These are phyloP conservation scores for Lactarius pseudohatsudake DNA, from an alignment of 768 basidiomycete species.

Conservation along the genomic window DNA sequence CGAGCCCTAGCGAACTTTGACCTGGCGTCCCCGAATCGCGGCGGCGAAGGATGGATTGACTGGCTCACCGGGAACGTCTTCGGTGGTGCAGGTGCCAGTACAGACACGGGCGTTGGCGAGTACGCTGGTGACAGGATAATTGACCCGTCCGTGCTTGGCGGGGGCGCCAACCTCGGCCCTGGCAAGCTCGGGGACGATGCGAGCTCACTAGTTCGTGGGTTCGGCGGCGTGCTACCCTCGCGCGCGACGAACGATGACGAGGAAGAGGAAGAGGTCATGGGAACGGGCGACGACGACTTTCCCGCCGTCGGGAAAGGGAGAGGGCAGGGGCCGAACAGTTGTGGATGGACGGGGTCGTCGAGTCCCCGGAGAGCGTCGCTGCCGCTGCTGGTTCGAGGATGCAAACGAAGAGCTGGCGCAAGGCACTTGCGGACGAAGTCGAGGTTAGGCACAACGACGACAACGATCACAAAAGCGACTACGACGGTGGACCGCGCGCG, in stretches of 20 bases:
- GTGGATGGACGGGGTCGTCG: background rate
- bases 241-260: background rate
- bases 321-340: background rate
- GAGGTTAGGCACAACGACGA: too few species aligned
- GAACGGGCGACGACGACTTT: background rate
- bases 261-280: background rate
- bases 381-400: too few species aligned
- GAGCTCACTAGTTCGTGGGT: too few species aligned
- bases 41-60: background rate
- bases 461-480: too few species aligned
- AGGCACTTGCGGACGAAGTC: too few species aligned
- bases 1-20: too few species aligned
- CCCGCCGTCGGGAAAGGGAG: background rate
- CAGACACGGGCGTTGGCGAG: background rate
- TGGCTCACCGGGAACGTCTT: background rate
- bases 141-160: conserved; percentile 22
- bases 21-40: too few species aligned
- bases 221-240: background rate
- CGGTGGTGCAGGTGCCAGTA: background rate
- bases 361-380: too few species aligned
- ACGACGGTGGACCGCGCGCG: too few species aligned
- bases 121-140: conserved; percentile 13
- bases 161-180: conserved; percentile 5
- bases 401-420: too few species aligned
- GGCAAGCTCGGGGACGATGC: background rate